Evolutionary conservation across 139 green algal genomes (phyloP), one percentile per base, ranked within the genome.

Genomic region (Picocystis salinarum): DNA sequence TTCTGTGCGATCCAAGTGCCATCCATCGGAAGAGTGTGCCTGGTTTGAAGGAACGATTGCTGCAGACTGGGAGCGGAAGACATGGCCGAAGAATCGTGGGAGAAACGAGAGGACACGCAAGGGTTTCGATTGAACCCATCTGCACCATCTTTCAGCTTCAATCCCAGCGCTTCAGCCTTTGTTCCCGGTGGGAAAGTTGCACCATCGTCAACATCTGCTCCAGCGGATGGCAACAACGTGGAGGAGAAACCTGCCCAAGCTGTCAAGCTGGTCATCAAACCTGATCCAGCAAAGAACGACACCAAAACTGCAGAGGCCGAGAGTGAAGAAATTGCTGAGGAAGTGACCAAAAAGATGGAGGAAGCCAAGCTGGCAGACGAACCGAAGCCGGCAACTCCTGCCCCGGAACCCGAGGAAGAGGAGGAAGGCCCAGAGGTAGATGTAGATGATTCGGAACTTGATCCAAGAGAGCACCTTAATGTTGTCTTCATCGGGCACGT

Each of bases 401-500:
- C 27, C 13, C 29, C 6, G 5, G 18, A 40, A 33, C 30, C 41
- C 40, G n/a, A 22, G 20, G 47, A 28, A 23, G 54, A 59, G 34
- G 53, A 41, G 29, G 18, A 41, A 50, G 41, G 36, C n/a, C n/a
- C n/a, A 23, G 54, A 59, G 34, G 53, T 39, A 28, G 18, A 41
- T 49, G 41, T 36, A 28, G 34, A 48, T 3, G 34, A 59, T 6
- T 11, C 22, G 20, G 42, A 37, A 11, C 49, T 17, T 2, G 31
- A 69, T 17, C 56, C 58, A 42, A 70, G 79, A 29, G 79, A 95
- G 33, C 89, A 99, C 61, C 46, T 95, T 7, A 99, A 99, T 69
- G 60, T 99, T 7, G 85, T 97, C 10, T 99, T 99, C 74, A 99
- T 99, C 39, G 89, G 89, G 7, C 89, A 99, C 59, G 90, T 99